These are phyloP conservation scores for Cytauxzoon felis DNA, from an alignment of 169 alveolate genomes.

Conservation along the genomic window DNA sequence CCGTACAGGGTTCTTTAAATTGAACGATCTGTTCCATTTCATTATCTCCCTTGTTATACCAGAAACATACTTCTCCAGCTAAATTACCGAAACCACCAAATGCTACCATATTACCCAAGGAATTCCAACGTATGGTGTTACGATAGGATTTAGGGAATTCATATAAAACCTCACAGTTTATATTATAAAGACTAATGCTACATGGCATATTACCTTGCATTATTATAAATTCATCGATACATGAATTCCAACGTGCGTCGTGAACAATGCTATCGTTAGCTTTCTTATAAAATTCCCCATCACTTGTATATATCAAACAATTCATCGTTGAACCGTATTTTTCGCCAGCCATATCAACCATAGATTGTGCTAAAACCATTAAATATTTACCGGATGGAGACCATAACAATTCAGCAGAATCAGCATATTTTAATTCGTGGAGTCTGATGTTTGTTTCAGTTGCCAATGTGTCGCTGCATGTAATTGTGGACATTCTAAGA, in stretches of 20 bases:
- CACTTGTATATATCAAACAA: slow-evolving; percentile 35
- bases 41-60: slow-evolving; percentile 49
- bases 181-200: slow-evolving; percentile 60
- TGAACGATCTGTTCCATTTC: slow-evolving; percentile 60
- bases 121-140: slow-evolving; percentile 74
- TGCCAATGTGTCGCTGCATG: slow-evolving; percentile 6
- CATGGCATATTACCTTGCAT: slow-evolving; percentile 74
- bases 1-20: slow-evolving; percentile 74
- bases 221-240: slow-evolving; percentile 60
- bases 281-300: slow-evolving; percentile 24
- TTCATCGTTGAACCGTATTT: slow-evolving; percentile 60
- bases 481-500: slow-evolving; percentile 36
- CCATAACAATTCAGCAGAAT: slow-evolving; percentile 63
- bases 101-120: slow-evolving; percentile 72
- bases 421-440: slow-evolving; percentile 53
- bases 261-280: slow-evolving; percentile 65
- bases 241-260: slow-evolving; percentile 73
- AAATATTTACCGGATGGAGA: slow-evolving; percentile 53
- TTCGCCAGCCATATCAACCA: slow-evolving; percentile 64
- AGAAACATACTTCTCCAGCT: slow-evolving; percentile 73
- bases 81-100: slow-evolving; percentile 74
- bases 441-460: not conserved
- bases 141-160: slow-evolving; percentile 65
- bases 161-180: slow-evolving; percentile 37
- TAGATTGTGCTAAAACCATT: slow-evolving; percentile 52